phyloP scores from a whole-genome alignment of 2,329 filamentous ascomycete genomes.

The Aspergillus tubingensis region DNA sequence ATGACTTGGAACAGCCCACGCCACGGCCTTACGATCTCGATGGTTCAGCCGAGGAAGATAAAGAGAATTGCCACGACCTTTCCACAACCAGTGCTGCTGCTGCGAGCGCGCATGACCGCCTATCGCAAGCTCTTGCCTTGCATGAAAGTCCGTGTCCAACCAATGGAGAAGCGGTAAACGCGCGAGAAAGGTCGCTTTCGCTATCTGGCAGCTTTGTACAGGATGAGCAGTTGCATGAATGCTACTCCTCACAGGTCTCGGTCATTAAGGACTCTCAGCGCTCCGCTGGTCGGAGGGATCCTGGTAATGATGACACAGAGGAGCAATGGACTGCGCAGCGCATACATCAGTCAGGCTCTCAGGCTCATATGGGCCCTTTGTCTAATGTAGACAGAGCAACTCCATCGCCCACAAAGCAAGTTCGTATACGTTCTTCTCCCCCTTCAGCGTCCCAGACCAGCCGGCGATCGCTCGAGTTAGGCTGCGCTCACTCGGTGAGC shows the following conservation, averaged over 20 bases:
- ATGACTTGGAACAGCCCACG: constrained; percentile 33
- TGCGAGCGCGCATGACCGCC: constrained; percentile 38
- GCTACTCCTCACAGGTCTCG: constrained; percentile 33
- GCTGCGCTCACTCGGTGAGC: constrained; percentile 4
- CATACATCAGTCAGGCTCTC: not conserved
- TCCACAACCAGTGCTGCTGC: constrained; percentile 32
- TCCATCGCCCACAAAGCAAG: constrained; percentile 21
- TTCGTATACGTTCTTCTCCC: constrained; percentile 27
- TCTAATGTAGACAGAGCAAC: constrained; percentile 14
- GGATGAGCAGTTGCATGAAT: constrained; percentile 12
- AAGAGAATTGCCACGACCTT: constrained; percentile 46
- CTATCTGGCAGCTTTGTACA: constrained; percentile 3
- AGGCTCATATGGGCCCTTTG: constrained; percentile 12
- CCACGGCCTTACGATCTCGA: constrained; percentile 27
- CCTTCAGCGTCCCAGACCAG: constrained; percentile 23
- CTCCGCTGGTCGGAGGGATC: constrained; percentile 26
- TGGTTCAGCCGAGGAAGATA: constrained; percentile 46
- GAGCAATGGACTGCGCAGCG: constrained; percentile 9
- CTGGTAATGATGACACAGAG: constrained; percentile 1
- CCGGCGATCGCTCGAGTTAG: constrained; percentile 9
- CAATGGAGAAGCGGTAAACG: constrained; percentile 7
- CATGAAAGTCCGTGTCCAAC: constrained; percentile 23
- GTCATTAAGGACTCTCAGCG: constrained; percentile 43
- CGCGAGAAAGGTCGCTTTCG: constrained; percentile 1
- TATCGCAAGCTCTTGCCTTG: constrained; percentile 41